phyloP scores from a whole-genome alignment of 371 early-diverging fungal genomes.

The Lichtheimia ornata region DNA sequence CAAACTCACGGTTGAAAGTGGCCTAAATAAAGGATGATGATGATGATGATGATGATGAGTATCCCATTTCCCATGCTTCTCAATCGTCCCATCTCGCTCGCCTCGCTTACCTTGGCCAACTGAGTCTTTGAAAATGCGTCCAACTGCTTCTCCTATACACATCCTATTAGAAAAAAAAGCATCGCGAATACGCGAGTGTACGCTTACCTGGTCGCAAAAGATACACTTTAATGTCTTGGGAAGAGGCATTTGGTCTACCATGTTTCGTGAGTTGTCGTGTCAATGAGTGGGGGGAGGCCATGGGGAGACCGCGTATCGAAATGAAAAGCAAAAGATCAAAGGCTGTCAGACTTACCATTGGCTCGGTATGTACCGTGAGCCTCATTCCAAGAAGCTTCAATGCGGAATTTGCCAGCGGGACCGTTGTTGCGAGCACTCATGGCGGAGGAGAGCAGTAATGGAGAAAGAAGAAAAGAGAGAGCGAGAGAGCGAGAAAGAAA shows the following conservation, averaged over 20 bases:
- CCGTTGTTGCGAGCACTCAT: conserved; percentile 1
- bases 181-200: background rate
- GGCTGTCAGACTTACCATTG: conserved; percentile 16
- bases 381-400: conserved; percentile 6
- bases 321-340: background rate
- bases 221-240: conserved; percentile 17
- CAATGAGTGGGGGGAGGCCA: background rate
- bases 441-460: too few relatives aligned
- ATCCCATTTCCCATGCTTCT: background rate
- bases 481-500: too few relatives aligned
- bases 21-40: conserved; percentile 15
- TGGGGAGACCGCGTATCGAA: background rate
- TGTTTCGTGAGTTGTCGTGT: background rate
- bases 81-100: background rate
- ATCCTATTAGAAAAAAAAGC: background rate
- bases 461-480: too few relatives aligned
- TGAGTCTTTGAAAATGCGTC: conserved; percentile 44
- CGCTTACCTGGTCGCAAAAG: conserved; percentile 23
- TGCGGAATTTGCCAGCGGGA: conserved; percentile 21
- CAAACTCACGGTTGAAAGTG: conserved; percentile 22
- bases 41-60: background rate
- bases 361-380: conserved; percentile 13
- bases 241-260: conserved; percentile 15
- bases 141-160: conserved; percentile 25
- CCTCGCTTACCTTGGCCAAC: conserved; percentile 18